Evolutionary conservation across 345 rosid species (phyloP).

Genomic region (Lepidium aucheri): DNA sequence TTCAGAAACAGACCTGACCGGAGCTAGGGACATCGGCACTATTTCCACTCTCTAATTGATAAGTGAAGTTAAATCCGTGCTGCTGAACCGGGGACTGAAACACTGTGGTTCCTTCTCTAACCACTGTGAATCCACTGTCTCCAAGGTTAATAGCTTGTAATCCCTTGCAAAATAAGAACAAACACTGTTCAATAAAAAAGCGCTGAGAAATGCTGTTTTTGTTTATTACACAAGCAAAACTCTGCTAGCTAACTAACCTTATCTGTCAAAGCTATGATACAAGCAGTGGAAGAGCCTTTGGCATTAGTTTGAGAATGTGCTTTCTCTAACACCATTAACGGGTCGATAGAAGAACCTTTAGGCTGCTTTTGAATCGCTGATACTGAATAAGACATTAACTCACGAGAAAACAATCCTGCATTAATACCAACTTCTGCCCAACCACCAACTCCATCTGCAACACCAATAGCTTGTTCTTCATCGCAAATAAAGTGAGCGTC

Average conservation of each 20-base stretch:
- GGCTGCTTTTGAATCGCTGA: slow-evolving; percentile 62
- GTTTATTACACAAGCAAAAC: not conserved
- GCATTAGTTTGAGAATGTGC: slow-evolving; percentile 75
- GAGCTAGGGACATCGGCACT: slow-evolving; percentile 73
- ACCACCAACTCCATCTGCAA: slow-evolving; percentile 99
- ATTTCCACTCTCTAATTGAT: slow-evolving; percentile 75
- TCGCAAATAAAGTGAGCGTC: slow-evolving; percentile 89
- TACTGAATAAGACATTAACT: slow-evolving; percentile 81
- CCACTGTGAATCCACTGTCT: slow-evolving; percentile 91
- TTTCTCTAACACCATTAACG: slow-evolving; percentile 71
- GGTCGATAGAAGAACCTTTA: slow-evolving; percentile 55
- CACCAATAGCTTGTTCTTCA: slow-evolving; percentile 77
- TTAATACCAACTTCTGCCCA: slow-evolving; percentile 97
- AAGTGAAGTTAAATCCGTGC: slow-evolving; percentile 91
- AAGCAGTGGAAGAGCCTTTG: slow-evolving; percentile 92
- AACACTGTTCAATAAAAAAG: not conserved
- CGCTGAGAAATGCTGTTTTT: not conserved
- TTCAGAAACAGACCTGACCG: slow-evolving; percentile 57
- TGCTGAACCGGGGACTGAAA: slow-evolving; percentile 92
- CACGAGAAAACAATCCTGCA: slow-evolving; percentile 72
- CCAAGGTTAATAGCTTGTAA: slow-evolving; percentile 84
- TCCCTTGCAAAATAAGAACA: slow-evolving; percentile 30
- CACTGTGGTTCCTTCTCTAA: slow-evolving; percentile 74
- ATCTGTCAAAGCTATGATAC: slow-evolving; percentile 69
- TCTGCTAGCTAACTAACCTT: slow-evolving; percentile 38